A percentile compares a stretch with the other conserved stretches of the same genome.
Evolutionary conservation across 176 grass and related monocot genomes (phyloP).

Genomic region (Oryza australiensis): DNA sequence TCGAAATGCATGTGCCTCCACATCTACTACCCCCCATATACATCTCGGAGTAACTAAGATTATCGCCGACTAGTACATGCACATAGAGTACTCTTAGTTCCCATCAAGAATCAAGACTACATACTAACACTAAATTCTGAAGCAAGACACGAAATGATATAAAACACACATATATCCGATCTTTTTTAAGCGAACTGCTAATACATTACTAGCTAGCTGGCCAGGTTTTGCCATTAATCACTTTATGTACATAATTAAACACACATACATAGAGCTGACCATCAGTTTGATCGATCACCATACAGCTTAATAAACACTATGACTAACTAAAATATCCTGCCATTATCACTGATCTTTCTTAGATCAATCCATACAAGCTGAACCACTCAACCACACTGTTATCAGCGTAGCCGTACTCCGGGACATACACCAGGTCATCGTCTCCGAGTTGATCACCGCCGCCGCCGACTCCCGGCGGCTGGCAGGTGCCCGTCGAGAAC

Average conservation of each 20-base stretch:
- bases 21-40: no score
- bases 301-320: constrained; percentile 18
- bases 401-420: constrained; percentile 40
- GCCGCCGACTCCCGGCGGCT: constrained; percentile 31
- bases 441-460: constrained; percentile 20
- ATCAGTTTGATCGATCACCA: background rate
- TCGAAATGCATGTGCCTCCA: background rate
- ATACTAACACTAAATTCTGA: background rate
- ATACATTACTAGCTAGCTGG: constrained; percentile 18
- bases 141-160: constrained; percentile 1
- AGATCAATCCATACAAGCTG: constrained; percentile 45
- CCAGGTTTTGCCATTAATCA: constrained; percentile 41
- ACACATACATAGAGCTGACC: background rate
- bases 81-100: background rate
- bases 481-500: constrained; percentile 66
- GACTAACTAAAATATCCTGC: constrained; percentile 32
- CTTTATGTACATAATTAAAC: constrained; percentile 51
- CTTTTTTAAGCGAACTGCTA: constrained; percentile 12
- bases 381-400: constrained; percentile 51
- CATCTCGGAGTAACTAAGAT: background rate
- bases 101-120: background rate
- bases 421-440: constrained; percentile 39
- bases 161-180: constrained; percentile 20
- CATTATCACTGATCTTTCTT: background rate
- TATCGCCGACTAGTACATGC: constrained; percentile 20